These are phyloP conservation scores for Pseudozyma hubeiensis DNA, from an alignment of 1,284 basidiomycete genomes.

Conservation along the genomic window DNA sequence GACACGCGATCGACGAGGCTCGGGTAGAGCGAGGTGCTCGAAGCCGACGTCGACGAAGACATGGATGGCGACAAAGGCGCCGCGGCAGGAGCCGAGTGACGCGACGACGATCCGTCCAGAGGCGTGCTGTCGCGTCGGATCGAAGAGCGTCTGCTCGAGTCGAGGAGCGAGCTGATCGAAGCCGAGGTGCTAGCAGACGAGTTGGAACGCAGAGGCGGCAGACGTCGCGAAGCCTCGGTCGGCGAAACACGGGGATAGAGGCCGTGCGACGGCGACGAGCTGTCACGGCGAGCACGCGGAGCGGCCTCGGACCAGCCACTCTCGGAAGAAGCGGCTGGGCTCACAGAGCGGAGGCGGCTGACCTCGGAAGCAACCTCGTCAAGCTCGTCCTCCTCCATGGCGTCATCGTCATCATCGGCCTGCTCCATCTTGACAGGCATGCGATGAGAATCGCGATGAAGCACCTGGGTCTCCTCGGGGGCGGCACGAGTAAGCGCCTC, in stretches of 20 bases:
- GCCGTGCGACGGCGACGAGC: slow-evolving; percentile 42
- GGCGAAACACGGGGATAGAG: slow-evolving; percentile 48
- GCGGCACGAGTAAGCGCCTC: slow-evolving; percentile 64
- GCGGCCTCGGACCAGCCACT: slow-evolving; percentile 25
- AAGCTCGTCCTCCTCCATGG: slow-evolving; percentile 50
- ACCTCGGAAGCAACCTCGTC: slow-evolving; percentile 18
- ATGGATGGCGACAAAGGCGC: slow-evolving; percentile 17
- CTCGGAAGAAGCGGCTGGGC: slow-evolving; percentile 40
- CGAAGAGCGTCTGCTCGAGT: slow-evolving; percentile 14
- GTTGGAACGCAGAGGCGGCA: slow-evolving; percentile 39
- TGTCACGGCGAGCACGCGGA: slow-evolving; percentile 20
- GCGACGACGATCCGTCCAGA: slow-evolving; percentile 3
- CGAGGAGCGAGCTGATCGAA: slow-evolving; percentile 44
- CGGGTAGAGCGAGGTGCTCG: slow-evolving; percentile 41
- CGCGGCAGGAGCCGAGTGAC: slow-evolving; percentile 26
- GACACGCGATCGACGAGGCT: slow-evolving; percentile 44
- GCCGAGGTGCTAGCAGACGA: slow-evolving; percentile 32
- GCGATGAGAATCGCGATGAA: slow-evolving; percentile 10
- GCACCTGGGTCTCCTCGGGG: slow-evolving; percentile 28
- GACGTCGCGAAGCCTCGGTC: slow-evolving; percentile 27
- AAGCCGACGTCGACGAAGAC: slow-evolving; percentile 12
- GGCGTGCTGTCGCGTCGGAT: slow-evolving; percentile 27
- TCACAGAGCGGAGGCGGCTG: slow-evolving; percentile 34
- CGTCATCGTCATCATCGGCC: slow-evolving; percentile 21
- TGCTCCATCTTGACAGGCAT: slow-evolving; percentile 24